Conservation (phyloP, 345 rosid species). For the Melastoma malabathricum region DNA sequence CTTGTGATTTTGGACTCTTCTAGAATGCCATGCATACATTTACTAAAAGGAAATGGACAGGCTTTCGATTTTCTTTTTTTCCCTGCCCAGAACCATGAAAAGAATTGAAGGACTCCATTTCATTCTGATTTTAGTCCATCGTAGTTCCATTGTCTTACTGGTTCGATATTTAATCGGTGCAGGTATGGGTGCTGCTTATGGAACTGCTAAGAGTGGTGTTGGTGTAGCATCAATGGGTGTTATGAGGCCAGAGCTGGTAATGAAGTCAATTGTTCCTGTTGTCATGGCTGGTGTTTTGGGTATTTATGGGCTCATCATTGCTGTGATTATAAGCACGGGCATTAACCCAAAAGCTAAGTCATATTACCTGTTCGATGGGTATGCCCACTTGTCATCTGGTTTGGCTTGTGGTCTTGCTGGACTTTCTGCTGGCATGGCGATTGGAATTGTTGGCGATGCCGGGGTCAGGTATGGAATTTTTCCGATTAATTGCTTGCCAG, state of each 20-base stretch:
- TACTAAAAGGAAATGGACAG: no score
- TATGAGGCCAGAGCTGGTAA: conserved; percentile 43
- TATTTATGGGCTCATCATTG: conserved; percentile 38
- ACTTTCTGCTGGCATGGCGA: conserved; percentile 45
- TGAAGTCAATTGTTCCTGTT: conserved; percentile 43
- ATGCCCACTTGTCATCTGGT: conserved; percentile 40
- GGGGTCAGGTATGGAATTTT: conserved; percentile 26
- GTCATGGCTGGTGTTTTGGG: conserved; percentile 49
- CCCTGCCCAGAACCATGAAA: no score
- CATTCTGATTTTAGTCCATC: neutral
- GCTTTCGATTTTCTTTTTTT: no score
- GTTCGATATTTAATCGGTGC: neutral
- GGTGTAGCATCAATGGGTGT: conserved; percentile 45
- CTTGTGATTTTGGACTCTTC: no score
- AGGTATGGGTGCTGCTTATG: conserved; percentile 50
- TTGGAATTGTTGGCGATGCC: conserved; percentile 43
- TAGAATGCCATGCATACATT: no score
- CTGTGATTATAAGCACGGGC: conserved; percentile 37
- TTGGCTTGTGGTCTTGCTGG: conserved; percentile 45
- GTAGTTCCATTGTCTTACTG: neutral
- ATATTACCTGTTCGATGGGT: conserved; percentile 35
- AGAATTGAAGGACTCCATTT: neutral
- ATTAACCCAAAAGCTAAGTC: conserved; percentile 38
- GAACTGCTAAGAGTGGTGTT: conserved; percentile 43
- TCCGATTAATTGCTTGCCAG: neutral